Evolutionary conservation across 176 grass and related monocot genomes (phyloP).

Genomic region (Poa annua): DNA sequence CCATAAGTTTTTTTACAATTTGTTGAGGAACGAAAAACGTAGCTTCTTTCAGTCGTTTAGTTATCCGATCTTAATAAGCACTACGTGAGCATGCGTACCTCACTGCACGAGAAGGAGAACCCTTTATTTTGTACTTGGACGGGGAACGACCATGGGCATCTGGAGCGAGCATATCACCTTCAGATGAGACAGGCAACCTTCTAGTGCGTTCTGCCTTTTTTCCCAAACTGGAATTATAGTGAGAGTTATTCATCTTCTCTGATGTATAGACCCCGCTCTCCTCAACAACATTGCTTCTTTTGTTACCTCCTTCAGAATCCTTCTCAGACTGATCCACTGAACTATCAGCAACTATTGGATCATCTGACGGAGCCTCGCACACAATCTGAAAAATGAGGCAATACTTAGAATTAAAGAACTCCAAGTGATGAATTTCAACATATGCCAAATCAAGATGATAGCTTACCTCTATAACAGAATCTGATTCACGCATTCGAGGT

Average conservation of each 20-base stretch:
- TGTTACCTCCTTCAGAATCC: constrained; percentile 59
- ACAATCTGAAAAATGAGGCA: constrained; percentile 63
- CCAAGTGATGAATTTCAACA: constrained; percentile 14
- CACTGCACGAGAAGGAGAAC: constrained; percentile 59
- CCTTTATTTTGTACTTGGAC: constrained; percentile 61
- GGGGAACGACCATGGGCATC: constrained; percentile 40
- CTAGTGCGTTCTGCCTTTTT: constrained; percentile 56
- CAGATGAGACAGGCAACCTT: constrained; percentile 46
- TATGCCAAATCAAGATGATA: constrained; percentile 15
- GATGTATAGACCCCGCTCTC: constrained; percentile 39
- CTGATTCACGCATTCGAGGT: constrained; percentile 77
- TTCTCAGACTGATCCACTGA: constrained; percentile 63
- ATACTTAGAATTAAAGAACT: constrained; percentile 36
- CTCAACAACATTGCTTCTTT: constrained; percentile 45
- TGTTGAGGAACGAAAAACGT: background rate
- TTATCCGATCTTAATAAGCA: background rate
- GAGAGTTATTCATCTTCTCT: constrained; percentile 52
- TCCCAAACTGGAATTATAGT: constrained; percentile 35
- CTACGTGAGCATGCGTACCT: constrained; percentile 57
- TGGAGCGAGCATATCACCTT: constrained; percentile 44
- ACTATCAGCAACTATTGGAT: constrained; percentile 58
- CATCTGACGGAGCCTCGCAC: constrained; percentile 60
- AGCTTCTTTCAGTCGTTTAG: background rate
- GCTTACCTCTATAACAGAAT: constrained; percentile 98
- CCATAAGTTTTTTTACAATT: constrained; percentile 5